These are phyloP conservation scores for Geotrichum bryndzae DNA, from an alignment of 1,139 yeast genomes.

Conservation along the genomic window DNA sequence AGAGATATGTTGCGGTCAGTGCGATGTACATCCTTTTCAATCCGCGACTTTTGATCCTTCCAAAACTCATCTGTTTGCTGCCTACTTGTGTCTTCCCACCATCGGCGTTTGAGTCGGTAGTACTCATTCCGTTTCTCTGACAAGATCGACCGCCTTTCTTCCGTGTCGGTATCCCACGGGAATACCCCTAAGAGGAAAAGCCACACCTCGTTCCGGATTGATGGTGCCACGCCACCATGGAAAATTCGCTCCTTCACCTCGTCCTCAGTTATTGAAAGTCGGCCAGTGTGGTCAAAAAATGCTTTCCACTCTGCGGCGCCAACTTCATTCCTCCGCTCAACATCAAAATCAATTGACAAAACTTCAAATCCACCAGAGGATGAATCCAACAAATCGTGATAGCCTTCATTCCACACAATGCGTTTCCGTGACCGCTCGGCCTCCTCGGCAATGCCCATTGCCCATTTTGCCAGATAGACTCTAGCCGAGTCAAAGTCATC, in stretches of 20 bases:
- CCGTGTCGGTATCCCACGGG: constrained; percentile 78
- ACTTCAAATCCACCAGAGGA: constrained; percentile 67
- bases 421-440: constrained; percentile 66
- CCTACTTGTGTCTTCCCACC: constrained; percentile 59
- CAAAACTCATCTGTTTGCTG: constrained; percentile 65
- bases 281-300: constrained; percentile 74
- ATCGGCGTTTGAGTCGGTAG: constrained; percentile 55
- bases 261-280: constrained; percentile 60
- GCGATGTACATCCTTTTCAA: constrained; percentile 89
- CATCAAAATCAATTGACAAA: constrained; percentile 51
- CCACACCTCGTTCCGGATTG: constrained; percentile 75
- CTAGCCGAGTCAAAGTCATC: constrained; percentile 92
- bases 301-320: constrained; percentile 74
- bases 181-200: constrained; percentile 71
- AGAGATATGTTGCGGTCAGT: constrained; percentile 76
- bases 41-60: constrained; percentile 81
- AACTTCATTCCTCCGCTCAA: constrained; percentile 63
- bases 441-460: constrained; percentile 87
- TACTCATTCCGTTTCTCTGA: constrained; percentile 60
- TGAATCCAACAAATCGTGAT: constrained; percentile 48
- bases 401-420: constrained; percentile 37
- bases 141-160: constrained; percentile 57
- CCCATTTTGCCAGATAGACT: constrained; percentile 94
- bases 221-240: constrained; percentile 75
- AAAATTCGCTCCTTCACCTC: constrained; percentile 80